Percentiles rank a stretch among this genome's conserved stretches.
These are phyloP conservation scores for Lasiodiplodia gonubiensis DNA, from an alignment of 2,329 filamentous ascomycete species.

Conservation along the genomic window DNA sequence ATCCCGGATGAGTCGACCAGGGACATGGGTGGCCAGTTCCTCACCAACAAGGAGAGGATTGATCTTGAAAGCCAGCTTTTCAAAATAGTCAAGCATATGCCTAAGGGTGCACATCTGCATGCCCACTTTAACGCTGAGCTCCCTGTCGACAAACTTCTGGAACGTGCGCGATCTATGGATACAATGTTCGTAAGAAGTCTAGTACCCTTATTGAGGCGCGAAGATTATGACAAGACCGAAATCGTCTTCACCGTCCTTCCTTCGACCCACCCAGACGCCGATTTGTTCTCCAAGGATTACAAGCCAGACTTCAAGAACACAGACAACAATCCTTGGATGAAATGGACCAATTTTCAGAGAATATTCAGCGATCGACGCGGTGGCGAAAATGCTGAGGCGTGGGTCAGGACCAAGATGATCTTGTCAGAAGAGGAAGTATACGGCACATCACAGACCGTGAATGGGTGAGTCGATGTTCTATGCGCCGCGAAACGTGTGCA, in stretches of 20 bases:
- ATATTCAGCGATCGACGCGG: constrained; percentile 41
- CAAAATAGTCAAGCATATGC: constrained; percentile 62
- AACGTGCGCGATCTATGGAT: constrained; percentile 58
- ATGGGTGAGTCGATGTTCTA: constrained; percentile 17
- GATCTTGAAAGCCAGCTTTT: constrained; percentile 62
- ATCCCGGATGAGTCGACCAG: constrained; percentile 46
- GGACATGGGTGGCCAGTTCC: constrained; percentile 57
- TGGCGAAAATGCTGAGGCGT: constrained; percentile 48
- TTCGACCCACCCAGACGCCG: constrained; percentile 36
- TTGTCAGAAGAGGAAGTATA: constrained; percentile 68
- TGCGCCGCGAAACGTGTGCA: background rate
- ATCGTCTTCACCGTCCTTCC: constrained; percentile 65
- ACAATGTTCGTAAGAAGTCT: constrained; percentile 74
- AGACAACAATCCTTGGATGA: constrained; percentile 49
- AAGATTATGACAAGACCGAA: constrained; percentile 61
- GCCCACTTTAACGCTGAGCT: constrained; percentile 81
- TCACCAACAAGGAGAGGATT: constrained; percentile 52
- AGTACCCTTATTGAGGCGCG: constrained; percentile 50
- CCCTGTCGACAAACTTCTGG: constrained; percentile 64
- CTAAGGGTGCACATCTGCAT: constrained; percentile 76
- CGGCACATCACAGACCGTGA: constrained; percentile 39
- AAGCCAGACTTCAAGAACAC: constrained; percentile 38
- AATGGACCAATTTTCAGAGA: constrained; percentile 51
- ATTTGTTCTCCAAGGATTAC: constrained; percentile 60
- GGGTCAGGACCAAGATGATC: constrained; percentile 67